A percentile compares a stretch with the other conserved stretches of the same genome.
phyloP scores from a whole-genome alignment of 441 rosid species.

The Populus hybrid region DNA sequence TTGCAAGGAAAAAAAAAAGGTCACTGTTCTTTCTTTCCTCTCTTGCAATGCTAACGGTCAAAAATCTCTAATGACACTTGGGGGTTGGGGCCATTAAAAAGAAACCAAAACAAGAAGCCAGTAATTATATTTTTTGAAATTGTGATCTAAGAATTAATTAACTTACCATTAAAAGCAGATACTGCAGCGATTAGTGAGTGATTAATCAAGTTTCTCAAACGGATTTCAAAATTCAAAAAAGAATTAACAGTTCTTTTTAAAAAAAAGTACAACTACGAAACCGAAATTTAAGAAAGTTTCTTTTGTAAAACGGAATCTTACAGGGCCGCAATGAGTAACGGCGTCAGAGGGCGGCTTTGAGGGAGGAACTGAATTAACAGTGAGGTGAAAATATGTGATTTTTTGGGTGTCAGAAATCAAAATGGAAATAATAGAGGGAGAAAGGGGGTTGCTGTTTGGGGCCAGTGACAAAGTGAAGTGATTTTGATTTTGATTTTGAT shows the following conservation, averaged over 20 bases:
- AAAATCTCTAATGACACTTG: background rate
- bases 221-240: conserved; percentile 16
- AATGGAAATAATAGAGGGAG: background rate
- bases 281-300: background rate
- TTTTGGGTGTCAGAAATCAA: background rate
- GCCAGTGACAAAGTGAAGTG: background rate
- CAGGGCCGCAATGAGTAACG: conserved; percentile 22
- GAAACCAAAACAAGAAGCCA: background rate
- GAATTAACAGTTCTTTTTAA: background rate
- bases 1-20: background rate
- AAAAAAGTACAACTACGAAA: background rate
- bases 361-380: background rate
- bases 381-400: background rate
- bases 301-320: background rate
- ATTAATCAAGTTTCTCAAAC: background rate
- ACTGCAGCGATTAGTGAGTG: background rate
- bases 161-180: conserved; percentile 14
- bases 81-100: background rate
- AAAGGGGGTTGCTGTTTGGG: background rate
- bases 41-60: conserved; percentile 7
- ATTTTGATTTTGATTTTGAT: background rate
- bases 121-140: background rate
- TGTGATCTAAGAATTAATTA: conserved; percentile 2
- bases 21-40: background rate
- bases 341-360: conserved; percentile 35